Percentiles rank a stretch among this genome's conserved stretches.
Conservation (phyloP, 192 early-diverging fungal species). For the Neocallimastix lanati region DNA sequence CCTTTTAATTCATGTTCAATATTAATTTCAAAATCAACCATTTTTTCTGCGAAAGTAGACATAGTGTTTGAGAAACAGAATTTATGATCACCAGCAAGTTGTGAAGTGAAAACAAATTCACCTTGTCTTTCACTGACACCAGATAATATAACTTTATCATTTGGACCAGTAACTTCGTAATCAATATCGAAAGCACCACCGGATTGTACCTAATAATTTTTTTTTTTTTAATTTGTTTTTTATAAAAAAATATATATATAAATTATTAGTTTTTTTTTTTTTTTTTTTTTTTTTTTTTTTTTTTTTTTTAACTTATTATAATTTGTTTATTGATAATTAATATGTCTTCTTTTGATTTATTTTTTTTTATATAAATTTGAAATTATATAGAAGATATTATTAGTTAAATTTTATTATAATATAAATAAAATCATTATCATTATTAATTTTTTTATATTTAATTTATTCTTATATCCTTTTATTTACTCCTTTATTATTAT, state of each 20-base stretch:
- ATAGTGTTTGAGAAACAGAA: slow-evolving; percentile 94
- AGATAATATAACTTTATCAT: slow-evolving; percentile 39
- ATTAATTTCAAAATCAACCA: slow-evolving; percentile 86
- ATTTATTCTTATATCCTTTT: no score
- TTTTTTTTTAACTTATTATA: no score
- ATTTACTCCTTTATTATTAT: no score
- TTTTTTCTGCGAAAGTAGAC: slow-evolving; percentile 86
- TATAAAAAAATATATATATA: background rate
- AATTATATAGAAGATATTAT: background rate
- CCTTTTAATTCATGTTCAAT: slow-evolving; percentile 69
- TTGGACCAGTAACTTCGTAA: slow-evolving; percentile 65
- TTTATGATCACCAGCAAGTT: slow-evolving; percentile 71
- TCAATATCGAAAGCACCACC: slow-evolving; percentile 97
- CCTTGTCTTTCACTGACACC: slow-evolving; percentile 84
- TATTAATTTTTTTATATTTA: no score
- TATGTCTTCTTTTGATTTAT: no score
- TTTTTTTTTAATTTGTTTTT: background rate
- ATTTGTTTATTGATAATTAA: no score
- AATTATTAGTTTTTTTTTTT: background rate
- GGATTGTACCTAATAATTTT: slow-evolving; percentile 60
- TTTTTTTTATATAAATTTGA: background rate
- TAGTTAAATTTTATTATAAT: no score
- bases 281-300: no score
- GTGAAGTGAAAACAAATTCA: slow-evolving; percentile 83
- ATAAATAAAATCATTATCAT: no score